Evolutionary conservation across 140 eudicot genomes (phyloP), one percentile per base, ranked within the genome.

Genomic region (Erigeron philadelphicus): DNA sequence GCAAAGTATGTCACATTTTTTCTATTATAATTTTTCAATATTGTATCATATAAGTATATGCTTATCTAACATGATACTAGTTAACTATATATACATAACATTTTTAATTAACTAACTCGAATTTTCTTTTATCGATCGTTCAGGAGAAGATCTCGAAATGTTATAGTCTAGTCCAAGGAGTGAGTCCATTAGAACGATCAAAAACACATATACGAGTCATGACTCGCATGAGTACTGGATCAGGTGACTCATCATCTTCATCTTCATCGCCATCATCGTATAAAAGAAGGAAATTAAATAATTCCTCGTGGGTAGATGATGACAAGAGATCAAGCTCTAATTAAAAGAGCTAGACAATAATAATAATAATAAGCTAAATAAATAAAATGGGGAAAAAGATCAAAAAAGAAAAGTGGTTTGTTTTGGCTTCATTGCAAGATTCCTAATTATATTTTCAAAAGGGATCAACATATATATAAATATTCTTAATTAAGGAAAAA

Each of bases 281-380:
- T 68, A 91, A 91, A 75, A 86, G 89, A 76, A 88, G 96, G 71
- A 91, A 77, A 82, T 68, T 91, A 73, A 78, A 81, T 82, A 79
- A 82, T 67, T 67, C 62, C 77, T 82, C 76, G 63, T 88, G 91
- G 96, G 79, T 66, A 68, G 89, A 86, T 77, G 95, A 88, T 71
- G 92, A 88, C 78, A 81, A 84, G 76, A 75, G 80, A 73, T 73
- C 72, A 73, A 85, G 77, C 86, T 82, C 75, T 71, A 79, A 74
- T 73, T 90, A 78, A 72, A 78, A 45, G 47, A 31, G 71, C 25
- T 21, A 21, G 25, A 21, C 25, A 0, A 21, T 21, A 21, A 48
- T 57, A 18, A 75, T 46, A 40, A 54, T 57, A 18, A 75, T 46
- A 40, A 54, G 18, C 57, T 9, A 44, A 23, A 67, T 47, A 70